Evolutionary conservation across 2,329 filamentous ascomycete genomes (phyloP), one percentile per base, ranked within the genome.

Genomic region (Alternaria brassicae): DNA sequence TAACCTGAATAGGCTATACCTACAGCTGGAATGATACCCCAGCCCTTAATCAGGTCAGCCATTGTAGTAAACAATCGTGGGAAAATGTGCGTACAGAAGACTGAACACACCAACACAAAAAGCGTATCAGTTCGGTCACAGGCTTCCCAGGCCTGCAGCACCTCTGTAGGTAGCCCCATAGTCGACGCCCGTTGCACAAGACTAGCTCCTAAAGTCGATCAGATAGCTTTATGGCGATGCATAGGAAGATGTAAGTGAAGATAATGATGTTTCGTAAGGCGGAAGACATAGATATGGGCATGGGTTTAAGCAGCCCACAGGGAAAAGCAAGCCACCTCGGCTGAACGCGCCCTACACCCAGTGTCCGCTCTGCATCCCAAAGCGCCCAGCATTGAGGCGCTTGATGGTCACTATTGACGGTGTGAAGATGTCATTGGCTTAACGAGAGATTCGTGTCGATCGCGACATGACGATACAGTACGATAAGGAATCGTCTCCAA

Each of bases 61-160:
- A 40, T 30, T 23, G 25, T 56, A 2, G 30, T 42, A 19, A n/a
- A 39, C 9, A 17, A 13, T 17, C 2, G 17, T 50, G 25, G 25
- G 13, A 39, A 17, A 6, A 8, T 40, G 2, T n/a, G 62, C 68
- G 9, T 70, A 73, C 72, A 84, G 61, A 84, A 81, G 32, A 83
- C 81, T 19, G 77, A 81, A 68, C 82, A 84, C n/a, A 83, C 77
- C 7, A 84, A 75, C 45, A 84, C 78, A 68, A 84, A 84, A 42
- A 82, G 72, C 0, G 83, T 84, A 65, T 85, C 83, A n/a, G 73
- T 83, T 60, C 81, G 80, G 69, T 82, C 80, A 71, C 83, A 85
- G 48, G 79, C 77, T 53, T 83, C 81, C 82, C 82, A 85, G 19
- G 81, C 82, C 39, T 78, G 68, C 42, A 74, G 50, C 3, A 75